Evolutionary conservation across 306 rosid species (phyloP).

Genomic region (Begonia fuchsioides): DNA sequence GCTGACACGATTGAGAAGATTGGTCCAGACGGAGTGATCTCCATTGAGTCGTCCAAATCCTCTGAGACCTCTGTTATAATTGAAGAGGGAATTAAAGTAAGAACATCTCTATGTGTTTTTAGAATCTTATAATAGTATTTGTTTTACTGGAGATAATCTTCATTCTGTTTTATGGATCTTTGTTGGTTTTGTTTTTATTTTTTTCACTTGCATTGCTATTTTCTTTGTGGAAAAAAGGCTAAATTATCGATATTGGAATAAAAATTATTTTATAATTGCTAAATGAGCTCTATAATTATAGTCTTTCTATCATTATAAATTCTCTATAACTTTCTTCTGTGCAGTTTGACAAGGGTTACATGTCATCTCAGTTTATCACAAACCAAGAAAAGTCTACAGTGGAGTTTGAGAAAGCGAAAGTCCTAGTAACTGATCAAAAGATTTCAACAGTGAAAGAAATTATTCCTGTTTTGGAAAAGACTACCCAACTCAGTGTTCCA

Average conservation of each 20-base stretch:
- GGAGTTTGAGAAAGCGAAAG: constrained; percentile 78
- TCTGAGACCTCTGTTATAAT: constrained; percentile 67
- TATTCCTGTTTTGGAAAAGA: constrained; percentile 75
- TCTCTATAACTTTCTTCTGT: neutral
- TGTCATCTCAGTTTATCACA: constrained; percentile 85
- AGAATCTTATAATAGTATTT: too few relatives aligned
- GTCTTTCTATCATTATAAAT: too few relatives aligned
- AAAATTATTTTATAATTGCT: too few relatives aligned
- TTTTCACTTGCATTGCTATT: too few relatives aligned
- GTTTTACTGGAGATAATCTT: neutral
- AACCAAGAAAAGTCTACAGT: constrained; percentile 71
- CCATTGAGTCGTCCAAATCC: constrained; percentile 68
- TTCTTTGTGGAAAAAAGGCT: too few relatives aligned
- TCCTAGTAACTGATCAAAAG: constrained; percentile 89
- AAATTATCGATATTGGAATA: too few relatives aligned
- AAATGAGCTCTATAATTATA: too few relatives aligned
- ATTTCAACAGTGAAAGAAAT: constrained; percentile 65
- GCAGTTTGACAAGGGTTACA: constrained; percentile 90
- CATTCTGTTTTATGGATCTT: too few relatives aligned
- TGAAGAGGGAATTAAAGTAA: constrained; percentile 97
- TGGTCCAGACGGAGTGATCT: constrained; percentile 80
- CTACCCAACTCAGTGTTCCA: constrained; percentile 73
- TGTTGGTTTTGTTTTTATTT: too few relatives aligned
- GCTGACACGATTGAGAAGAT: constrained; percentile 84
- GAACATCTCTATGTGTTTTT: neutral